Evolutionary conservation across 495 filamentous ascomycete species (phyloP).

Genomic region (Podospora pseudopauciseta): DNA sequence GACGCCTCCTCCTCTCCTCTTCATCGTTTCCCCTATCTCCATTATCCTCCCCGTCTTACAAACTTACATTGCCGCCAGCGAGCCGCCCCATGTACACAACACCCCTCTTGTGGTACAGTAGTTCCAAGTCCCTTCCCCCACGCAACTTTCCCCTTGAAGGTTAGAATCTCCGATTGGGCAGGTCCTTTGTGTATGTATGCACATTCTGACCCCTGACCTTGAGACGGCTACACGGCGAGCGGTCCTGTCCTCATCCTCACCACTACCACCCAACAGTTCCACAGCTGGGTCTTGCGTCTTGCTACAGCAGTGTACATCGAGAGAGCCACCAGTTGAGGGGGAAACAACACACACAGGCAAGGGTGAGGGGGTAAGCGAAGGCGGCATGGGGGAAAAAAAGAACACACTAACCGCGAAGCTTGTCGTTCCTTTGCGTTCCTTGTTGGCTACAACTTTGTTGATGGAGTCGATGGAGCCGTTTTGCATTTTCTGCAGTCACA

Average conservation of each 20-base stretch:
- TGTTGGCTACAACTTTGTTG: no score
- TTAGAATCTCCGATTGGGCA: constrained; percentile 10
- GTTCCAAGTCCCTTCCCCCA: constrained; percentile 1
- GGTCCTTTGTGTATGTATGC: not conserved
- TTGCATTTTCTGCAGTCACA: no score
- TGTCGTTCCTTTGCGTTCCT: no score
- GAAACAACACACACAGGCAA: not conserved
- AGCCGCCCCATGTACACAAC: not conserved
- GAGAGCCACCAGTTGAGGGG: not conserved
- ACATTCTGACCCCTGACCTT: not conserved
- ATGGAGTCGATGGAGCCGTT: no score
- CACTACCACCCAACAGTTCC: not conserved
- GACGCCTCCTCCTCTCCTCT: not conserved
- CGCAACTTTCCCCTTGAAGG: constrained; percentile 11
- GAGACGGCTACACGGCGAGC: not conserved
- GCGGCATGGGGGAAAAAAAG: no score
- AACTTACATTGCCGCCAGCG: not conserved
- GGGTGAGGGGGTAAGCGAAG: no score
- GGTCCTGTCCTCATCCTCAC: not conserved
- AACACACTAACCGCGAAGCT: no score
- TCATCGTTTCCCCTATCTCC: not conserved
- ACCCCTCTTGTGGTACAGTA: not conserved
- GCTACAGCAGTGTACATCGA: not conserved
- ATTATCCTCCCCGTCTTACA: not conserved
- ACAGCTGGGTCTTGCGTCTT: not conserved